phyloP scores from a whole-genome alignment of 129 eudicot species.

The Saposhnikovia divaricata region DNA sequence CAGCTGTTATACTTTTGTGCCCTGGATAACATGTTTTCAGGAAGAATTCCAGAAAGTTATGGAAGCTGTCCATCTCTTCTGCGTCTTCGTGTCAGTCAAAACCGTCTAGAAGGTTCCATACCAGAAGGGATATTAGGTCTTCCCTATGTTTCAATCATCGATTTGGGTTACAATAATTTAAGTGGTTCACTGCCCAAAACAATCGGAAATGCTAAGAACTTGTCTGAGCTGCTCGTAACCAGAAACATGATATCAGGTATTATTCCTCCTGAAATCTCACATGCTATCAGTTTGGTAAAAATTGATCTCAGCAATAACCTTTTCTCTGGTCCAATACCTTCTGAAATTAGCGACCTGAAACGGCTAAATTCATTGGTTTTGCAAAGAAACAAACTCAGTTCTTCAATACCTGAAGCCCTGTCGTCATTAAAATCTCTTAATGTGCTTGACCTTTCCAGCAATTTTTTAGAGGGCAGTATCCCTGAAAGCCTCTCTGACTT shows the following conservation, averaged over 20 bases:
- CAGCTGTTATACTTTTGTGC: slow-evolving; percentile 53
- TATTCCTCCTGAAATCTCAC: slow-evolving; percentile 61
- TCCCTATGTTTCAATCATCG: slow-evolving; percentile 64
- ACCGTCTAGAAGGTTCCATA: slow-evolving; percentile 45
- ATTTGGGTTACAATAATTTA: slow-evolving; percentile 49
- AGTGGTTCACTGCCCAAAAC: slow-evolving; percentile 46
- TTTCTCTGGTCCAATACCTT: slow-evolving; percentile 70
- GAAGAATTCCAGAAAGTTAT: slow-evolving; percentile 55
- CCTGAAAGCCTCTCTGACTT: slow-evolving; percentile 65
- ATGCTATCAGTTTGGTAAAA: slow-evolving; percentile 52
- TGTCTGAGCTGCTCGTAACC: slow-evolving; percentile 65
- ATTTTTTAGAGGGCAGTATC: slow-evolving; percentile 52
- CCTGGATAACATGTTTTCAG: slow-evolving; percentile 57
- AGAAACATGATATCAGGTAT: slow-evolving; percentile 54
- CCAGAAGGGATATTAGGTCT: slow-evolving; percentile 56
- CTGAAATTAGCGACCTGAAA: slow-evolving; percentile 53
- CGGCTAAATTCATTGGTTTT: slow-evolving; percentile 48
- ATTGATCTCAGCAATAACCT: slow-evolving; percentile 74
- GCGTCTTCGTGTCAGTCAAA: slow-evolving; percentile 80
- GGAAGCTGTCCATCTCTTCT: slow-evolving; percentile 47
- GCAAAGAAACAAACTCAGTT: slow-evolving; percentile 55
- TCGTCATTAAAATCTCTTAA: slow-evolving; percentile 39
- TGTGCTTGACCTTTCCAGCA: slow-evolving; percentile 67
- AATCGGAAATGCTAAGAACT: slow-evolving; percentile 48
- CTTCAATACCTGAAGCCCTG: slow-evolving; percentile 61